Conservation (phyloP, 331 rosid species). For the Pyrus hybrid region DNA sequence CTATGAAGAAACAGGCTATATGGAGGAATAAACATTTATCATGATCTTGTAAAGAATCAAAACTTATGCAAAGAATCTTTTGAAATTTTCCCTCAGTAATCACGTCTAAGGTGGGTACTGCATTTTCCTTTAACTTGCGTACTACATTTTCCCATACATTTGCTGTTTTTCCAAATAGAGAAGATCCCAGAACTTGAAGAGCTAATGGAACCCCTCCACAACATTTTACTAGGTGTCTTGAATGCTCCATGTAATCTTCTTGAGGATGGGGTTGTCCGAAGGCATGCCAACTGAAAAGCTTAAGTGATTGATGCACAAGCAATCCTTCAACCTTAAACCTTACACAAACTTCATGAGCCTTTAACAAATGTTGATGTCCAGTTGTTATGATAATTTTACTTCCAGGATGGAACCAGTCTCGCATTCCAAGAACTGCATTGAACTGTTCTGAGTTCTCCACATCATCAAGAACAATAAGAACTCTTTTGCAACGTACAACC, state of each 20-base stretch:
- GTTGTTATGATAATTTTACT: conserved; percentile 4
- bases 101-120: too few relatives aligned
- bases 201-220: conserved; percentile 5
- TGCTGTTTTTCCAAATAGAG: background rate
- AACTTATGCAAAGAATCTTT: too few relatives aligned
- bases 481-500: background rate
- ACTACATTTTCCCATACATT: background rate
- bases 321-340: background rate
- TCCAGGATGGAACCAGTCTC: background rate
- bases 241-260: background rate
- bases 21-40: too few relatives aligned
- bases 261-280: background rate
- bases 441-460: background rate
- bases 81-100: too few relatives aligned
- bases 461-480: conserved; percentile 8
- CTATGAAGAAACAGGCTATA: too few relatives aligned
- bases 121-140: too few relatives aligned
- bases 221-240: background rate
- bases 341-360: background rate
- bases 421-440: background rate
- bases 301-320: background rate
- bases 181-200: background rate
- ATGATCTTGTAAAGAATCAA: too few relatives aligned
- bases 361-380: background rate
- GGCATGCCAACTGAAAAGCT: background rate